phyloP scores from a whole-genome alignment of 495 filamentous ascomycete genomes.

The Penicillium herquei region DNA sequence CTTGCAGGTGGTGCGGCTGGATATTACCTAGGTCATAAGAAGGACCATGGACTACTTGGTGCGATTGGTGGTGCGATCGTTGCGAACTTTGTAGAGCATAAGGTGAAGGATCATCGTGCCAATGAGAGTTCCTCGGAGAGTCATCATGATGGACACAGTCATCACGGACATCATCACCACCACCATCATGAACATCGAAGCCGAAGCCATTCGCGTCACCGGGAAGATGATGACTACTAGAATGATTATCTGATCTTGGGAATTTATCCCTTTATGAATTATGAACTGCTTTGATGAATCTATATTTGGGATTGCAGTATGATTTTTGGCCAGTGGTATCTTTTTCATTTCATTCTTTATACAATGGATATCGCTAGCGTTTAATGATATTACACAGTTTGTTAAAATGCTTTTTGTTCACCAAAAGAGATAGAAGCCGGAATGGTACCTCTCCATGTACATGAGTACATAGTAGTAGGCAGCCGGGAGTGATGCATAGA shows the following conservation, averaged over 20 bases:
- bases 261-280: background rate
- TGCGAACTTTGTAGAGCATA: constrained; percentile 45
- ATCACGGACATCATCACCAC: constrained; percentile 18
- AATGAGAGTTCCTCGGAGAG: constrained; percentile 2
- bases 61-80: constrained; percentile 49
- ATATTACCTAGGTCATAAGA: constrained; percentile 46
- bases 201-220: constrained; percentile 18
- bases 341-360: too few species aligned
- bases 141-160: constrained; percentile 8
- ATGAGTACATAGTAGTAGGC: too few species aligned
- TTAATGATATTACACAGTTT: too few species aligned
- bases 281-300: background rate
- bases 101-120: constrained; percentile 32
- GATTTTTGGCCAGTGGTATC: too few species aligned
- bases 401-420: too few species aligned
- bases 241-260: background rate
- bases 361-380: too few species aligned
- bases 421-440: too few species aligned
- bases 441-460: too few species aligned
- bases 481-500: too few species aligned
- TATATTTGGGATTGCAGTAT: background rate
- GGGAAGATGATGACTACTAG: constrained; percentile 12
- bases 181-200: constrained; percentile 15
- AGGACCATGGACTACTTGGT: constrained; percentile 47
- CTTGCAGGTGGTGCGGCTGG: constrained; percentile 48